phyloP scores from a whole-genome alignment of 495 filamentous ascomycete genomes.

The Podospora fimiseda region DNA sequence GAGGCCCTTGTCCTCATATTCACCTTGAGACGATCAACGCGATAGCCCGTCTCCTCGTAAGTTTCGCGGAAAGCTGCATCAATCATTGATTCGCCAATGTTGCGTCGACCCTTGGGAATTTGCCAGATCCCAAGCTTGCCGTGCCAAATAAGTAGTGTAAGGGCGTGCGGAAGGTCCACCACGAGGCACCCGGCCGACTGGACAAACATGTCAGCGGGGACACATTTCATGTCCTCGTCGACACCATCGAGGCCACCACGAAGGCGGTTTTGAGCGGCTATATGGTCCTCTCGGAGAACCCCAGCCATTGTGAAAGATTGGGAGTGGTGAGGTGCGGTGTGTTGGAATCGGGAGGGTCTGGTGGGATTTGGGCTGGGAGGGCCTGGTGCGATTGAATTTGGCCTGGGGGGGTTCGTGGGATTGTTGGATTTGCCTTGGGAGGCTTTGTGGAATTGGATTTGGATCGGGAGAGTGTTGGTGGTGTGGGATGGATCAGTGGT shows the following conservation, averaged over 20 bases:
- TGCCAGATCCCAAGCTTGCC: slow-evolving; percentile 38
- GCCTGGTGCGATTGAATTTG: too few relatives aligned
- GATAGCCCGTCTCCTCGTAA: slow-evolving; percentile 39
- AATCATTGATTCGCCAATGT: slow-evolving; percentile 37
- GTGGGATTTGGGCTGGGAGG: too few relatives aligned
- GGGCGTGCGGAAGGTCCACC: slow-evolving; percentile 29
- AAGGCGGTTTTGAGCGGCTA: too few relatives aligned
- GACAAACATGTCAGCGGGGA: slow-evolving; percentile 32
- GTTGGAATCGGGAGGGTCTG: too few relatives aligned
- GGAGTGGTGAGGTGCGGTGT: too few relatives aligned
- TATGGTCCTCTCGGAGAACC: too few relatives aligned
- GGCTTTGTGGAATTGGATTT: too few relatives aligned
- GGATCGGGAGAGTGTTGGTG: too few relatives aligned
- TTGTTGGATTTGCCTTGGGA: too few relatives aligned
- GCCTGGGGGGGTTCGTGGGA: too few relatives aligned
- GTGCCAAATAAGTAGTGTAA: slow-evolving; percentile 38
- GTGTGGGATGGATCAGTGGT: too few relatives aligned
- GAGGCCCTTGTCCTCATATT: slow-evolving; percentile 32
- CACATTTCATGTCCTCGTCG: slow-evolving; percentile 26
- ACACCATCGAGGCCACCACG: slow-evolving; percentile 14
- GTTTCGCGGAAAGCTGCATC: slow-evolving; percentile 40
- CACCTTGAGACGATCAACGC: slow-evolving; percentile 29
- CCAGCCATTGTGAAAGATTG: too few relatives aligned
- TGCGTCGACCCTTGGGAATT: slow-evolving; percentile 42
- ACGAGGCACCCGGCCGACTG: slow-evolving; percentile 44